Evolutionary conservation across 2,329 filamentous ascomycete species (phyloP).

Genomic region (Phaeoacremonium minimum): DNA sequence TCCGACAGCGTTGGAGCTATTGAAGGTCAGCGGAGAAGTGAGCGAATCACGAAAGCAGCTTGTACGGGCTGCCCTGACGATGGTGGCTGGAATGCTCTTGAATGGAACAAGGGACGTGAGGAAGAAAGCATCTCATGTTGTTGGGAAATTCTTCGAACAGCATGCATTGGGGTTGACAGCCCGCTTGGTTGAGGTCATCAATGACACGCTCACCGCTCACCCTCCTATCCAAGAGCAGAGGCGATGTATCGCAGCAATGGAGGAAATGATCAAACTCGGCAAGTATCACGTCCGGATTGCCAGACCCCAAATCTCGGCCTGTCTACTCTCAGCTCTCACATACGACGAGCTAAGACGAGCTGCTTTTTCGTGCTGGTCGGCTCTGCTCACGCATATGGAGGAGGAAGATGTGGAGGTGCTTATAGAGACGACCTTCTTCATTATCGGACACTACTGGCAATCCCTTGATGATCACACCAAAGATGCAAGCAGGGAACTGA

Average conservation of each 20-base stretch:
- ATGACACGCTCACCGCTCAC: conserved; percentile 54
- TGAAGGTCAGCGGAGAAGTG: conserved; percentile 73
- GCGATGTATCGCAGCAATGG: conserved; percentile 75
- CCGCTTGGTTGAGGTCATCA: conserved; percentile 73
- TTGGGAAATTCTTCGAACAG: conserved; percentile 73
- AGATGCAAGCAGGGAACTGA: conserved; percentile 54
- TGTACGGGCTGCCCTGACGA: conserved; percentile 49
- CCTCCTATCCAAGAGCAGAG: conserved; percentile 64
- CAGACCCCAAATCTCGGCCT: conserved; percentile 91
- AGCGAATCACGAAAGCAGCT: conserved; percentile 49
- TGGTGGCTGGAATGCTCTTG: conserved; percentile 31
- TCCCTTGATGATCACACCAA: conserved; percentile 59
- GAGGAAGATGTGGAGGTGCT: conserved; percentile 75
- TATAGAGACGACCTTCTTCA: conserved; percentile 84
- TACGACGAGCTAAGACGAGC: conserved; percentile 69
- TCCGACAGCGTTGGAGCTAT: conserved; percentile 71
- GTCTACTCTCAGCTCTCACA: conserved; percentile 77
- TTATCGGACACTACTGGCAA: conserved; percentile 78
- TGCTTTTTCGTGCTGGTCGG: conserved; percentile 80
- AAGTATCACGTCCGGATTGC: conserved; percentile 71
- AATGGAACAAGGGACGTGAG: conserved; percentile 29
- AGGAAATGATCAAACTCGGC: conserved; percentile 79
- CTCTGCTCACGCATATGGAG: conserved; percentile 70
- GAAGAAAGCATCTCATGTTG: conserved; percentile 46
- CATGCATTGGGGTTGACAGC: conserved; percentile 86